phyloP scores from a whole-genome alignment of 495 filamentous ascomycete genomes.

The Podospora pseudopauciseta region DNA sequence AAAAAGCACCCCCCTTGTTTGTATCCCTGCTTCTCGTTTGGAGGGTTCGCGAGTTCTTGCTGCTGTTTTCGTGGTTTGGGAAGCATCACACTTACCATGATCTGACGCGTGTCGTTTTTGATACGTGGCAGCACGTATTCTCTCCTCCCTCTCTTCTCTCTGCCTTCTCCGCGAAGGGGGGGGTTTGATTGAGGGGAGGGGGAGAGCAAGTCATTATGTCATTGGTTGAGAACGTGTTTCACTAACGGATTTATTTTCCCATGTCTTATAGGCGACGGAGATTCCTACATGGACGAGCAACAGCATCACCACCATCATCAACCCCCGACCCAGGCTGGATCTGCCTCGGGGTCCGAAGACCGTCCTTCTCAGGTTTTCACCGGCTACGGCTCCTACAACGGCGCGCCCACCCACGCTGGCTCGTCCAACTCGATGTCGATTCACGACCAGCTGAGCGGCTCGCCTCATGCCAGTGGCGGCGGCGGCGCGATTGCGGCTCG shows the following conservation, averaged over 20 bases:
- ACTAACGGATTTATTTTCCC: conserved; percentile 26
- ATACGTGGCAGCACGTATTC: conserved; percentile 3
- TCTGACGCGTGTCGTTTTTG: conserved; percentile 23
- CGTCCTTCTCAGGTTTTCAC: conserved; percentile 77
- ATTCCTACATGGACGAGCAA: conserved; percentile 51
- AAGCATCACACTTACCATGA: conserved; percentile 30
- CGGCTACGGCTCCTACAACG: conserved; percentile 56
- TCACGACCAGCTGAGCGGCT: conserved; percentile 60
- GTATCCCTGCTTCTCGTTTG: conserved; percentile 24
- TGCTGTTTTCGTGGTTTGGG: conserved; percentile 27
- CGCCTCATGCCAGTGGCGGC: conserved; percentile 38
- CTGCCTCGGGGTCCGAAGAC: conserved; percentile 49
- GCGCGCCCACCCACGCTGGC: conserved; percentile 52
- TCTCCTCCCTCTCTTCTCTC: not conserved
- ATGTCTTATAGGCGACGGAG: conserved; percentile 46
- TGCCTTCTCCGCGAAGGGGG: not conserved
- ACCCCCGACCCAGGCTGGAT: conserved; percentile 35
- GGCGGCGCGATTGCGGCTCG: conserved; percentile 28
- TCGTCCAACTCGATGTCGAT: conserved; percentile 60
- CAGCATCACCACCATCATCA: conserved; percentile 60
- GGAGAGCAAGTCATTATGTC: conserved; percentile 10
- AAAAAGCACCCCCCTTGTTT: conserved; percentile 11
- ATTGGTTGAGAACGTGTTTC: conserved; percentile 2
- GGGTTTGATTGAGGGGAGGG: not conserved
- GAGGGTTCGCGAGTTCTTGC: conserved; percentile 29